phyloP scores from a whole-genome alignment of 805 yeast species.

The Brettanomyces nanus region DNA sequence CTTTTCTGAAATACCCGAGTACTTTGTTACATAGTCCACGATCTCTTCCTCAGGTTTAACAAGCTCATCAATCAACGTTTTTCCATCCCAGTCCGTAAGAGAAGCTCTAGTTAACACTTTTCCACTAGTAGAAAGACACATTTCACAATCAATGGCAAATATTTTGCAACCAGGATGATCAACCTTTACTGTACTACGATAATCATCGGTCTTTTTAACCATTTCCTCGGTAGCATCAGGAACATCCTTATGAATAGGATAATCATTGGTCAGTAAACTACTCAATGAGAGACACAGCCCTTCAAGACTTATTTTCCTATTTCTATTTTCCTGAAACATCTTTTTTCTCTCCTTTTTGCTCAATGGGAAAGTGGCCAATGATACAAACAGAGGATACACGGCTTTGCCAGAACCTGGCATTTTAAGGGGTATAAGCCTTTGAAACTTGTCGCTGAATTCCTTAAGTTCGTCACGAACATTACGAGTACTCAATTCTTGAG shows the following conservation, averaged over 20 bases:
- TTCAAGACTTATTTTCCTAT: conserved; percentile 33
- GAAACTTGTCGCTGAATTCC: conserved; percentile 33
- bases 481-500: conserved; percentile 7
- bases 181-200: conserved; percentile 47
- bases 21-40: conserved; percentile 72
- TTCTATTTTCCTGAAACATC: conserved; percentile 26
- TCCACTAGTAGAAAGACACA: conserved; percentile 62
- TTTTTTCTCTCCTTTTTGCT: conserved; percentile 46
- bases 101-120: conserved; percentile 73
- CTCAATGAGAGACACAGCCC: conserved; percentile 46
- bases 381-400: conserved; percentile 43
- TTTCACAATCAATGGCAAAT: conserved; percentile 89
- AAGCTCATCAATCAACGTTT: conserved; percentile 57
- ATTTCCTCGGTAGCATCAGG: conserved; percentile 16
- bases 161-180: conserved; percentile 54
- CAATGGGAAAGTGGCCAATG: conserved; percentile 50
- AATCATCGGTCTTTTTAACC: conserved; percentile 25
- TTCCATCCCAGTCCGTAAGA: conserved; percentile 53
- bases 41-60: conserved; percentile 75
- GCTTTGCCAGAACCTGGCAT: conserved; percentile 61
- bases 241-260: conserved; percentile 48
- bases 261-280: conserved; percentile 38
- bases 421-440: conserved; percentile 37
- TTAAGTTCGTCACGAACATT: conserved; percentile 16
- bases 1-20: conserved; percentile 81